Evolutionary conservation across 192 early-diverging fungal species (phyloP).

Genomic region (Jimgerdemannia flammicorona): DNA sequence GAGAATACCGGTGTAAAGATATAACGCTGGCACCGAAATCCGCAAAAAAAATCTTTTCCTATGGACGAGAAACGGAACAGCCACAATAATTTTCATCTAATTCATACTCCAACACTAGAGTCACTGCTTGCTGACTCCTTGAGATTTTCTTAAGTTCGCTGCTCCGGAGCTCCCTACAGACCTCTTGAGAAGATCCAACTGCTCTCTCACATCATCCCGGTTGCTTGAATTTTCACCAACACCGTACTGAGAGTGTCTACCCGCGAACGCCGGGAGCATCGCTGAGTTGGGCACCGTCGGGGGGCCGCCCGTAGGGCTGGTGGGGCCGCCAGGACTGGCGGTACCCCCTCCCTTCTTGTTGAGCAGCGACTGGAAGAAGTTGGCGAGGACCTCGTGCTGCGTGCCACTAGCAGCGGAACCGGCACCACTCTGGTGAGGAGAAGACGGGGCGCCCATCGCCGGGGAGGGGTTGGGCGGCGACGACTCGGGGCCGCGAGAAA

Average conservation of each 20-base stretch:
- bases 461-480: background rate
- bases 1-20: too few species aligned
- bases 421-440: constrained; percentile 12
- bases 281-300: background rate
- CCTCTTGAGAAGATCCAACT: background rate
- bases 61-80: too few species aligned
- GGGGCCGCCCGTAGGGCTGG: background rate
- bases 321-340: constrained; percentile 21
- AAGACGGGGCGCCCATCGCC: constrained; percentile 1
- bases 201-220: background rate
- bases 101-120: too few species aligned
- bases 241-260: background rate
- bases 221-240: background rate
- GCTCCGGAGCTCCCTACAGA: background rate
- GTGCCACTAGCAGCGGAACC: constrained; percentile 19
- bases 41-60: too few species aligned
- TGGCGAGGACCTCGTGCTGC: constrained; percentile 78
- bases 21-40: too few species aligned
- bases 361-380: constrained; percentile 89
- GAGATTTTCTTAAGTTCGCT: too few species aligned
- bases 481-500: background rate
- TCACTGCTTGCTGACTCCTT: too few species aligned
- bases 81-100: too few species aligned
- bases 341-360: constrained; percentile 48
- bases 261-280: background rate